Evolutionary conservation across 345 rosid genomes (phyloP).

Genomic region (Aegle marmelos): DNA sequence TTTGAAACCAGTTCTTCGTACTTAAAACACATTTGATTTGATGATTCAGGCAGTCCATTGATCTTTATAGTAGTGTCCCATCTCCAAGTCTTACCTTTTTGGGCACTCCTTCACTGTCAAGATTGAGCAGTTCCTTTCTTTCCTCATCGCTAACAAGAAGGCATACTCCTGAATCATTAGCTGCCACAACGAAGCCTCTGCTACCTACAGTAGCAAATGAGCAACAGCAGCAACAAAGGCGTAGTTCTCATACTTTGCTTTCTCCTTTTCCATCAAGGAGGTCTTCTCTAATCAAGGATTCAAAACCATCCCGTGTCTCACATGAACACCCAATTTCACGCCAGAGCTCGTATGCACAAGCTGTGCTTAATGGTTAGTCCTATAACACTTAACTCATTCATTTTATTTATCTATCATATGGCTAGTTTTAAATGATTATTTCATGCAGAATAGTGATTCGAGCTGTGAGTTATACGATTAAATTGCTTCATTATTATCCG

Average conservation of each 20-base stretch:
- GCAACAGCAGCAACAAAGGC: conserved; percentile 28
- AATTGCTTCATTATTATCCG: background rate
- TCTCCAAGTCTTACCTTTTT: conserved; percentile 71
- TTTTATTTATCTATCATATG: background rate
- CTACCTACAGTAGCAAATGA: conserved; percentile 41
- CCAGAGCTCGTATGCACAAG: conserved; percentile 74
- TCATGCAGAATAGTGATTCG: background rate
- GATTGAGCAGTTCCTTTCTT: conserved; percentile 64
- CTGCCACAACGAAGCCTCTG: conserved; percentile 52
- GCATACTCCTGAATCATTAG: conserved; percentile 54
- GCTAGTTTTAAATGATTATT: background rate
- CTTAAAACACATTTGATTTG: conserved; percentile 9
- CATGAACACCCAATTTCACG: conserved; percentile 57
- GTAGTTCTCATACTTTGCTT: conserved; percentile 43
- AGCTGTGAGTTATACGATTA: background rate
- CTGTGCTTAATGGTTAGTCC: conserved; percentile 70
- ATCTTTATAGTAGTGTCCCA: conserved; percentile 74
- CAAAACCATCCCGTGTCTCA: conserved; percentile 34
- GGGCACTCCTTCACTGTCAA: conserved; percentile 55
- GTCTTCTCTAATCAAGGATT: conserved; percentile 34
- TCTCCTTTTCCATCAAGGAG: conserved; percentile 49
- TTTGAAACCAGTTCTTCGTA: background rate
- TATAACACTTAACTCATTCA: conserved; percentile 3
- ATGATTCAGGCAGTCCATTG: conserved; percentile 78
- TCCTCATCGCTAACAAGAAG: conserved; percentile 59